Conservation (phyloP, 1,284 basidiomycete species). For the Neolentinus lepideus region DNA sequence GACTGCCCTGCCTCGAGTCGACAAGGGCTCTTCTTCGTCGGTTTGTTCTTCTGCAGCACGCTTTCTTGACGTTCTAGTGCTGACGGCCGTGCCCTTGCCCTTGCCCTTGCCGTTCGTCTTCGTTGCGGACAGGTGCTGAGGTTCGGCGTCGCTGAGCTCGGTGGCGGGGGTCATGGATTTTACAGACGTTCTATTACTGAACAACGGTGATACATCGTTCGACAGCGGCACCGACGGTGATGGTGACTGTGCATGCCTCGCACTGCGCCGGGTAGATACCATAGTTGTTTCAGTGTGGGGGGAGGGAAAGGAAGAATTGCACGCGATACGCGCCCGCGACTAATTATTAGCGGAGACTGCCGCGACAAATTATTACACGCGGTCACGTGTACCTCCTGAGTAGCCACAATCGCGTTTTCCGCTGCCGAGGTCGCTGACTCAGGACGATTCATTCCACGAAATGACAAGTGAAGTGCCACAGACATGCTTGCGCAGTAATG, state of each 20-base stretch:
- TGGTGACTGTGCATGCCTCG: constrained; percentile 1
- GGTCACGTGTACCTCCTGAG: background rate
- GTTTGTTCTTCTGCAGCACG: constrained; percentile 14
- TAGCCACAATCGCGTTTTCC: background rate
- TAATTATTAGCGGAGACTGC: background rate
- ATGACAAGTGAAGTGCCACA: too few species aligned
- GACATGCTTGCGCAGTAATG: too few species aligned
- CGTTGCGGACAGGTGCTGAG: constrained; percentile 5
- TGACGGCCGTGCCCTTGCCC: background rate
- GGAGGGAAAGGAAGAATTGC: background rate
- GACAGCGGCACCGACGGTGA: constrained; percentile 25
- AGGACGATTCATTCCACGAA: too few species aligned
- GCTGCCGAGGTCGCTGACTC: too few species aligned
- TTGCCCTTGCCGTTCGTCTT: constrained; percentile 3
- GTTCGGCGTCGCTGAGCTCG: constrained; percentile 27
- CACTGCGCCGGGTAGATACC: background rate
- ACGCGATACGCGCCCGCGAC: background rate
- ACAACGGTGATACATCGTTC: constrained; percentile 30
- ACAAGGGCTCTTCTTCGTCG: constrained; percentile 10
- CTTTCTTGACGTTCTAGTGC: constrained; percentile 7
- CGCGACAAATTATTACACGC: background rate
- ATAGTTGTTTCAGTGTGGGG: background rate
- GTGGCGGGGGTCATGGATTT: constrained; percentile 33
- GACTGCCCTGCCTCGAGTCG: constrained; percentile 10
- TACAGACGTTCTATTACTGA: constrained; percentile 33